These are phyloP conservation scores for Candida krabiensis DNA, from an alignment of 805 yeast genomes.

Conservation along the genomic window DNA sequence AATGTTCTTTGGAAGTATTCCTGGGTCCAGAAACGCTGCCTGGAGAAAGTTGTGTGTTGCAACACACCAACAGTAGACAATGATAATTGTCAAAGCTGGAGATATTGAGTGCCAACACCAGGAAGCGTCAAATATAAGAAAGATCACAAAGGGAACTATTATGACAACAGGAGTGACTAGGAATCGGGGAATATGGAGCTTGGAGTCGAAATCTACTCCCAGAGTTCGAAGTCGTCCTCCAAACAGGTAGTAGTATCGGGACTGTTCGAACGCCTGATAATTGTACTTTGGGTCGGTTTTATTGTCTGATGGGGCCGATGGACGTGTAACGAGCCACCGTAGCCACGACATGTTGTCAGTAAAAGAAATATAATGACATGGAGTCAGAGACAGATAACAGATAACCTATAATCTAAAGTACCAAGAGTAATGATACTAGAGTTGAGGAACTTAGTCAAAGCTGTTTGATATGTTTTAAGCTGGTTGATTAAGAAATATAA, in stretches of 20 bases:
- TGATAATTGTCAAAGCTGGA: slow-evolving; percentile 56
- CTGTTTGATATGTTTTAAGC: too few species aligned
- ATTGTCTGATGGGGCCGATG: background rate
- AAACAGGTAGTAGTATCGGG: slow-evolving; percentile 49
- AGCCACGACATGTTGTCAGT: too few species aligned
- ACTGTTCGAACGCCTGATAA: slow-evolving; percentile 43
- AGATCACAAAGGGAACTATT: slow-evolving; percentile 47
- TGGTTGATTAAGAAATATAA: too few species aligned
- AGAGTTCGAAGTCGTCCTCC: slow-evolving; percentile 65
- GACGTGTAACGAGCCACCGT: too few species aligned
- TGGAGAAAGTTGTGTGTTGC: slow-evolving; percentile 48
- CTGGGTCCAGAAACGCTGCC: slow-evolving; percentile 68
- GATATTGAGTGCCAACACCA: slow-evolving; percentile 60
- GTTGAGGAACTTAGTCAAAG: too few species aligned
- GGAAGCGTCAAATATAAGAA: slow-evolving; percentile 46
- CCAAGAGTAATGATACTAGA: too few species aligned
- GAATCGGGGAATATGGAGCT: slow-evolving; percentile 8
- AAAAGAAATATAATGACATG: background rate
- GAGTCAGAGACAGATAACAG: too few species aligned
- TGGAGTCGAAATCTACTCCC: slow-evolving; percentile 22
- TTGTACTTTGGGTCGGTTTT: slow-evolving; percentile 33
- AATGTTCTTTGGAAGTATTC: slow-evolving; percentile 63
- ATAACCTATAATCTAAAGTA: too few species aligned
- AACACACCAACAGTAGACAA: slow-evolving; percentile 57
- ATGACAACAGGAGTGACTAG: slow-evolving; percentile 10